Conservation (phyloP, 805 yeast genomes). For the Ogataea kodamae region DNA sequence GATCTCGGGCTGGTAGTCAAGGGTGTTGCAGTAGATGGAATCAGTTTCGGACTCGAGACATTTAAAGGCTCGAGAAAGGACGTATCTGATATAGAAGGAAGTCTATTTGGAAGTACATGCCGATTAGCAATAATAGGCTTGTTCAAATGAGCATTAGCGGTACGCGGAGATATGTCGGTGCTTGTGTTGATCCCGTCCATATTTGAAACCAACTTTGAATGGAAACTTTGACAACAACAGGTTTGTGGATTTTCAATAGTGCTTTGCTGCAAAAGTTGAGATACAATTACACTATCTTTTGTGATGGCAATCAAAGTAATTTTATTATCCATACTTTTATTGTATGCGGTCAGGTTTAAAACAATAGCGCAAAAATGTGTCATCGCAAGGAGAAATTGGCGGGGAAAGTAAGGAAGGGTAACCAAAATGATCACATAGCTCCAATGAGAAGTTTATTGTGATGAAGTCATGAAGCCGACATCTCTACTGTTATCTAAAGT, state of each 20-base stretch:
- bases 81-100: conserved; percentile 22
- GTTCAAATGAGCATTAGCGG: conserved; percentile 11
- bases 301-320: conserved; percentile 1
- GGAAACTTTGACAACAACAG: too few relatives aligned
- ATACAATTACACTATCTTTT: too few relatives aligned
- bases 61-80: conserved; percentile 12
- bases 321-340: too few relatives aligned
- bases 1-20: conserved; percentile 14
- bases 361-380: conserved; percentile 4
- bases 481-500: too few relatives aligned
- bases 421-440: background rate
- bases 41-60: conserved; percentile 18
- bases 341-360: conserved; percentile 3
- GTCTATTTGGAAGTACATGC: conserved; percentile 24
- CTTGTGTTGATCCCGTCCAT: conserved; percentile 2
- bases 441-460: too few relatives aligned
- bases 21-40: conserved; percentile 8
- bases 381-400: conserved; percentile 5
- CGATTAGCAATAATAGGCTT: conserved; percentile 21
- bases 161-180: conserved; percentile 18
- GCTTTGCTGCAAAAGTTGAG: too few relatives aligned
- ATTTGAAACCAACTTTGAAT: too few relatives aligned
- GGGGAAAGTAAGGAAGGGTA: conserved; percentile 5
- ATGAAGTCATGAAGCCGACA: too few relatives aligned
- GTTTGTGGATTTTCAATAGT: too few relatives aligned